Conservation (phyloP, 306 rosid genomes). For the Fragaria vesca region DNA sequence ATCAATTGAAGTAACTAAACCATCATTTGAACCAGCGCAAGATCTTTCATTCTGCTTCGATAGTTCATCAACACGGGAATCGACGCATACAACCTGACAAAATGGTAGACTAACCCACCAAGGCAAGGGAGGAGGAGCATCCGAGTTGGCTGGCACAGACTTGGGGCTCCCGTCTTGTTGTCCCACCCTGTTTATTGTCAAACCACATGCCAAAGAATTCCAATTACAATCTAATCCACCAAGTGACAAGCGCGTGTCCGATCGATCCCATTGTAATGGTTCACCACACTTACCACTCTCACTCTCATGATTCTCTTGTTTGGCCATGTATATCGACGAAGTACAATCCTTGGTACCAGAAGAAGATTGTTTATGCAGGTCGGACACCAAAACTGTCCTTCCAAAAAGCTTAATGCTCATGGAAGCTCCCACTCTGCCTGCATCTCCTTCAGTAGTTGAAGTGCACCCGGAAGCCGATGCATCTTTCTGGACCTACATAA, state of each 20-base stretch:
- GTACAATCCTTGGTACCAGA: constrained; percentile 27
- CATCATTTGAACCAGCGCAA: constrained; percentile 50
- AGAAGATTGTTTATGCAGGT: constrained; percentile 28
- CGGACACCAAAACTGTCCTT: constrained; percentile 54
- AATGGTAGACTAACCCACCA: constrained; percentile 44
- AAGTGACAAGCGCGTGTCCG: constrained; percentile 45
- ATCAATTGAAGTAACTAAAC: constrained; percentile 42
- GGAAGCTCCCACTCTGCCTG: constrained; percentile 12
- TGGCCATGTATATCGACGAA: constrained; percentile 24
- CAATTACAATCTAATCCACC: constrained; percentile 38
- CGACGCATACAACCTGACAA: constrained; percentile 21
- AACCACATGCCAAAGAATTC: constrained; percentile 27
- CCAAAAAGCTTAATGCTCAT: constrained; percentile 82
- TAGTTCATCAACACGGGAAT: constrained; percentile 35
- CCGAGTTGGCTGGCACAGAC: constrained; percentile 17
- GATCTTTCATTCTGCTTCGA: constrained; percentile 45
- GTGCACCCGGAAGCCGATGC: constrained; percentile 42
- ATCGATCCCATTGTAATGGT: constrained; percentile 29
- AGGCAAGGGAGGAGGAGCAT: constrained; percentile 36
- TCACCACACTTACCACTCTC: constrained; percentile 40
- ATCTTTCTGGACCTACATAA: constrained; percentile 48
- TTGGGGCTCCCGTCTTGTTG: constrained; percentile 28
- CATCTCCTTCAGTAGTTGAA: constrained; percentile 28
- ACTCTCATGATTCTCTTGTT: constrained; percentile 18
- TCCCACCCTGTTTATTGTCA: constrained; percentile 22